Evolutionary conservation across 768 basidiomycete species (phyloP).

Genomic region (Xerocomellus amylosporus): DNA sequence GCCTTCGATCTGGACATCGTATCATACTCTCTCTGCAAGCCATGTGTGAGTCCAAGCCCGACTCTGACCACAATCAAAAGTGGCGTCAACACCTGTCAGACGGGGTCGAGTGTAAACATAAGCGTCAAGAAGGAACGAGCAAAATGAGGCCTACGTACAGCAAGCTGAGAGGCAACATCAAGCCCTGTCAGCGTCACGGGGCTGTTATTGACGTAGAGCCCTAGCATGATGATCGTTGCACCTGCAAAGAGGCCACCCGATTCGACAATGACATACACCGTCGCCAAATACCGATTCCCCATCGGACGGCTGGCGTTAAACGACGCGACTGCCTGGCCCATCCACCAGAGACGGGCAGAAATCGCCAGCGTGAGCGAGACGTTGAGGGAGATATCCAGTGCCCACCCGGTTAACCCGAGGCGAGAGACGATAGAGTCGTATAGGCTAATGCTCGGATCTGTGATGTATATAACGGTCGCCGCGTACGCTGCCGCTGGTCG

Average conservation of each 20-base stretch:
- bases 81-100: not conserved
- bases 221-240: not conserved
- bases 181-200: not conserved
- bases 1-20: not conserved
- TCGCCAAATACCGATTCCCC: not conserved
- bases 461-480: not conserved
- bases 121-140: not conserved
- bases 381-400: not conserved
- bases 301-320: not conserved
- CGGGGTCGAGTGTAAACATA: not conserved
- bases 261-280: not conserved
- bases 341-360: not conserved
- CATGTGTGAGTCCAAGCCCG: not conserved
- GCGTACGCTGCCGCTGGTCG: not conserved
- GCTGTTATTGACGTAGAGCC: not conserved
- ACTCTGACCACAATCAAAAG: not conserved
- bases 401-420: not conserved
- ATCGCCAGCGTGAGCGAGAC: not conserved
- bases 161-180: not conserved
- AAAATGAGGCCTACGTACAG: not conserved
- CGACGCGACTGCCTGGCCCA: not conserved
- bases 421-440: not conserved
- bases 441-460: not conserved
- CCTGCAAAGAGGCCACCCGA: constrained; percentile 1
- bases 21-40: not conserved